A percentile compares a stretch with the other conserved stretches of the same genome.
phyloP scores from a whole-genome alignment of 176 grass and related monocot genomes.

The Thalia dealbata region DNA sequence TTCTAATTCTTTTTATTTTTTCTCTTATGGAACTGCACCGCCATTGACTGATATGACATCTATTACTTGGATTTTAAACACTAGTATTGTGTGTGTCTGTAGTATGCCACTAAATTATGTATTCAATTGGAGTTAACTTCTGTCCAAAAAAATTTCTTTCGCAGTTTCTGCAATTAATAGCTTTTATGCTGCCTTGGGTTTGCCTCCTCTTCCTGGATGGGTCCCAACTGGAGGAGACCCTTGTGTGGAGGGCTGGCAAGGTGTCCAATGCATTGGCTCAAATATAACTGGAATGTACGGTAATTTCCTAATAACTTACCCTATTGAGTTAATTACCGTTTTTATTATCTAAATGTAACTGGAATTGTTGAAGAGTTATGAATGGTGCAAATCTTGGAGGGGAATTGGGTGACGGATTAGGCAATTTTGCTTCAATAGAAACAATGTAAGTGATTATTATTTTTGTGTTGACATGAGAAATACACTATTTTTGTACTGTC shows the following conservation, averaged over 20 bases:
- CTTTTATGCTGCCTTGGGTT: conserved; percentile 57
- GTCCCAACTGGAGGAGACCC: conserved; percentile 65
- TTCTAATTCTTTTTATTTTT: no score
- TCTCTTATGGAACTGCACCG: no score
- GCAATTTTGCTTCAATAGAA: conserved; percentile 68
- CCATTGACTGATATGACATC: no score
- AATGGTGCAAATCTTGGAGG: conserved; percentile 68
- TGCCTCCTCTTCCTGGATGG: conserved; percentile 73
- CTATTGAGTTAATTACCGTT: background rate
- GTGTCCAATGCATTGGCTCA: conserved; percentile 53
- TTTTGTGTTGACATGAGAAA: conserved; percentile 11
- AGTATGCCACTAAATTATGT: background rate
- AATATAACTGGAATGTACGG: conserved; percentile 96
- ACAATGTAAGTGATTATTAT: conserved; percentile 53
- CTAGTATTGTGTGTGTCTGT: no score
- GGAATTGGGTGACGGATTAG: conserved; percentile 65
- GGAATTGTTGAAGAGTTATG: conserved; percentile 40
- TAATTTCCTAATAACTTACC: conserved; percentile 17
- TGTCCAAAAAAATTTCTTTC: conserved; percentile 2
- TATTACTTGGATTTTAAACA: no score
- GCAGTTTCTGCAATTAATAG: conserved; percentile 87
- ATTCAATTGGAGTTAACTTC: background rate
- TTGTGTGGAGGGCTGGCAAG: conserved; percentile 73
- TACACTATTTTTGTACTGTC: conserved; percentile 7
- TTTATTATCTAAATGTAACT: conserved; percentile 22